Percentiles rank a stretch among this genome's conserved stretches.
phyloP scores from a whole-genome alignment of 768 basidiomycete genomes.

The Amanita jacksonii region DNA sequence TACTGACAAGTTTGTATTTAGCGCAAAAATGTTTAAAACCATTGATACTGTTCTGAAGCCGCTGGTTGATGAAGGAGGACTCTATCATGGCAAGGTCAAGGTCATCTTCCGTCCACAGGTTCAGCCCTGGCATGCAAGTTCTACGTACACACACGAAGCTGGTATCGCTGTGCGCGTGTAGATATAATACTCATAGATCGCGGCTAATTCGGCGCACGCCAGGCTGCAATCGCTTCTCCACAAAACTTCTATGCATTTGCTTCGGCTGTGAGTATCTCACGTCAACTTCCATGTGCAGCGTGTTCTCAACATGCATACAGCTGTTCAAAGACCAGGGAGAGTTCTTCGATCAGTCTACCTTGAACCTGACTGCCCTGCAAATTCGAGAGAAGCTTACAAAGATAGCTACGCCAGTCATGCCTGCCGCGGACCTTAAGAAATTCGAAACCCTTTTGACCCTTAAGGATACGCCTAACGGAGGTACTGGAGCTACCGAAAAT shows the following conservation, averaged over 20 bases:
- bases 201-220: neutral
- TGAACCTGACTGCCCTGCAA: constrained; percentile 56
- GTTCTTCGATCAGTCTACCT: constrained; percentile 73
- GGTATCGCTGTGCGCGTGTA: constrained; percentile 55
- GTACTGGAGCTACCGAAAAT: constrained; percentile 73
- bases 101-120: constrained; percentile 61
- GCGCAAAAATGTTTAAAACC: constrained; percentile 50
- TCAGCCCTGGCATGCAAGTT: constrained; percentile 75
- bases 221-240: constrained; percentile 66
- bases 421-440: constrained; percentile 35
- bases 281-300: neutral
- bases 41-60: constrained; percentile 57
- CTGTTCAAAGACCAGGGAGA: constrained; percentile 67
- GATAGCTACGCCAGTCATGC: constrained; percentile 47
- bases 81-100: constrained; percentile 67
- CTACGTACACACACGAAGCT: constrained; percentile 74
- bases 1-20: constrained; percentile 13
- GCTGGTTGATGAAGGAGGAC: constrained; percentile 43
- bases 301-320: constrained; percentile 26
- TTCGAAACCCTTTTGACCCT: constrained; percentile 56
- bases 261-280: constrained; percentile 35
- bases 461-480: constrained; percentile 65
- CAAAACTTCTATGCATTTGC: constrained; percentile 77
- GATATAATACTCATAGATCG: neutral
- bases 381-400: constrained; percentile 65